Percentiles rank a stretch among this genome's conserved stretches.
These are phyloP conservation scores for Cyamopsis tetragonoloba DNA, from an alignment of 306 rosid species.

Conservation along the genomic window DNA sequence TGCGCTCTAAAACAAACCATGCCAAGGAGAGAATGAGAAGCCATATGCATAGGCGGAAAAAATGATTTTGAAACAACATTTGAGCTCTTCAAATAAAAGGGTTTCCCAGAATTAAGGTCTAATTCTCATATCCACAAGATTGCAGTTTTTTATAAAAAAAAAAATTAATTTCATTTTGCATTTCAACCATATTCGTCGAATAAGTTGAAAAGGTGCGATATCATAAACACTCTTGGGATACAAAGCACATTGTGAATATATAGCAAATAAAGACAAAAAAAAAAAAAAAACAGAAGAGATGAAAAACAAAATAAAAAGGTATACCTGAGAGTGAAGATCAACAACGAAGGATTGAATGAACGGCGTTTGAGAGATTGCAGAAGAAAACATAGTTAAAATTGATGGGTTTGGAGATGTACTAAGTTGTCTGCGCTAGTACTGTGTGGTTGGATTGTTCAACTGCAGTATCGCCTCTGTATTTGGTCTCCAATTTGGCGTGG, in stretches of 20 bases:
- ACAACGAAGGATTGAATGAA: slow-evolving; percentile 8
- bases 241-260: background rate
- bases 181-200: background rate
- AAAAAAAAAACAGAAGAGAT: background rate
- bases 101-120: background rate
- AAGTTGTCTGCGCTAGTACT: background rate
- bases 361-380: slow-evolving; percentile 32
- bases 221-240: background rate
- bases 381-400: slow-evolving; percentile 35
- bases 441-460: background rate
- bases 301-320: background rate
- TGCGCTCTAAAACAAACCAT: slow-evolving; percentile 37
- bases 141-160: background rate
- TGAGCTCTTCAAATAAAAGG: background rate
- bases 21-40: slow-evolving; percentile 22
- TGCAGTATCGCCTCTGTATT: background rate
- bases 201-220: background rate
- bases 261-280: background rate
- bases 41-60: background rate
- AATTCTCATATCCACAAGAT: background rate
- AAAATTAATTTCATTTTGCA: background rate
- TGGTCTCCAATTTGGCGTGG: background rate
- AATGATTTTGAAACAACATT: background rate
- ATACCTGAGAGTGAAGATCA: slow-evolving; percentile 35
- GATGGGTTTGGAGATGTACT: slow-evolving; percentile 23